These are phyloP conservation scores for Lachnellula occidentalis DNA, from an alignment of 2,329 filamentous ascomycete species.

Conservation along the genomic window DNA sequence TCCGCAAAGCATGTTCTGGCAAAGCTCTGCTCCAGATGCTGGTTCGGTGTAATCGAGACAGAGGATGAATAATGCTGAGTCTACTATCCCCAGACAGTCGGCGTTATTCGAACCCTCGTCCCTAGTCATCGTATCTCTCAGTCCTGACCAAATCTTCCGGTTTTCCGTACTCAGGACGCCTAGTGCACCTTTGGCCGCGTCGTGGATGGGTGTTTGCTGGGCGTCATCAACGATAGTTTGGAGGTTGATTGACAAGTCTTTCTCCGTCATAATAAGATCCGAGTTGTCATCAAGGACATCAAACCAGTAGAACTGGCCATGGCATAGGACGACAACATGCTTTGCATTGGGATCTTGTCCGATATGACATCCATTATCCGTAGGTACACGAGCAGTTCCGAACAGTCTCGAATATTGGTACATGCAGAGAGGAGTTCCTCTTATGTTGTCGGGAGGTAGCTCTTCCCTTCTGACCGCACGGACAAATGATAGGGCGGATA, in stretches of 20 bases:
- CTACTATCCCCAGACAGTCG: conserved; percentile 91
- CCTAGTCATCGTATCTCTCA: conserved; percentile 80
- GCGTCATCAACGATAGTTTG: conserved; percentile 91
- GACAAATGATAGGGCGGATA: conserved; percentile 88
- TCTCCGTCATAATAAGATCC: conserved; percentile 95
- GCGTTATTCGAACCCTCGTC: conserved; percentile 91
- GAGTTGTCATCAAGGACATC: conserved; percentile 92
- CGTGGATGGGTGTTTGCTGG: conserved; percentile 80
- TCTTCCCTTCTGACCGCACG: conserved; percentile 90
- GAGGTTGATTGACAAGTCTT: conserved; percentile 84
- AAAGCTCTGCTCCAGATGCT: conserved; percentile 72
- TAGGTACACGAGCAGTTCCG: conserved; percentile 89
- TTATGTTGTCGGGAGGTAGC: conserved; percentile 79
- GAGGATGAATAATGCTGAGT: conserved; percentile 86
- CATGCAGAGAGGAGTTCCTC: conserved; percentile 87
- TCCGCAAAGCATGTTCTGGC: conserved; percentile 97
- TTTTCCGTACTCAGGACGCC: conserved; percentile 96
- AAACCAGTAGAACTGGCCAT: conserved; percentile 98
- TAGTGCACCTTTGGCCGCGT: conserved; percentile 89
- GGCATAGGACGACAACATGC: conserved; percentile 87
- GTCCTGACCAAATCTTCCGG: conserved; percentile 88
- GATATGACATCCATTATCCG: conserved; percentile 91
- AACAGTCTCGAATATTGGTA: conserved; percentile 96
- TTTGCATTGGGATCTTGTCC: conserved; percentile 90
- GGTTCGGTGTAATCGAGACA: conserved; percentile 93